Conservation (phyloP, 331 rosid species). For the Prunus yedoensis region DNA sequence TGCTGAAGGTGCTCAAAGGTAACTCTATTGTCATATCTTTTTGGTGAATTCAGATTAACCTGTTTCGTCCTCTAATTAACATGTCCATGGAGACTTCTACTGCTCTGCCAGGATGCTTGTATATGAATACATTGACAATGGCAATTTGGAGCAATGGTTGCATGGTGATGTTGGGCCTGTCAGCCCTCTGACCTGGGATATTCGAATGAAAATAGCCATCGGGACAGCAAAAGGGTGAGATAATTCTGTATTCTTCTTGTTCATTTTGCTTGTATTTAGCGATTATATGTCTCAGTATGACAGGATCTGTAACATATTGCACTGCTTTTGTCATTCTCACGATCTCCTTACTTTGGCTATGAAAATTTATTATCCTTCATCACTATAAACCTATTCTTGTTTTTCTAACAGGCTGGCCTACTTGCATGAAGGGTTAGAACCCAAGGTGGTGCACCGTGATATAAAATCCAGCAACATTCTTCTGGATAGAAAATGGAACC, state of each 20-base stretch:
- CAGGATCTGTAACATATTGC: background rate
- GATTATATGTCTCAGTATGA: background rate
- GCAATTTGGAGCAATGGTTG: slow-evolving; percentile 98
- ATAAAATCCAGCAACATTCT: slow-evolving; percentile 94
- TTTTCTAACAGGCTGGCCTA: slow-evolving; percentile 70
- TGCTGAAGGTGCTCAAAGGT: slow-evolving; percentile 93
- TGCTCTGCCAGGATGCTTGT: slow-evolving; percentile 77
- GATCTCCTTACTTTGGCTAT: background rate
- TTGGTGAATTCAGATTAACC: background rate
- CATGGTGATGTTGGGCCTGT: slow-evolving; percentile 92
- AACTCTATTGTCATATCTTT: slow-evolving; percentile 6
- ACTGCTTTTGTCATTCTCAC: background rate
- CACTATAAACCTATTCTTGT: slow-evolving; percentile 16
- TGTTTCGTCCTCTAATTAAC: background rate
- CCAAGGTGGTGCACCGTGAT: slow-evolving; percentile 97
- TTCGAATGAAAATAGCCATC: slow-evolving; percentile 77
- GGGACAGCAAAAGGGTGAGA: slow-evolving; percentile 92
- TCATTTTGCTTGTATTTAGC: slow-evolving; percentile 8
- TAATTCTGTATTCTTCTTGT: slow-evolving; percentile 13
- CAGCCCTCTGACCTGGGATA: slow-evolving; percentile 93
- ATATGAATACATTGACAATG: slow-evolving; percentile 87
- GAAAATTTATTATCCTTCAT: background rate
- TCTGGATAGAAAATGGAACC: slow-evolving; percentile 83
- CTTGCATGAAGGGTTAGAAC: slow-evolving; percentile 96
- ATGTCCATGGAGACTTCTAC: background rate